These are phyloP conservation scores for Thielaviopsis ethacetica DNA, from an alignment of 2,329 filamentous ascomycete species.

Conservation along the genomic window DNA sequence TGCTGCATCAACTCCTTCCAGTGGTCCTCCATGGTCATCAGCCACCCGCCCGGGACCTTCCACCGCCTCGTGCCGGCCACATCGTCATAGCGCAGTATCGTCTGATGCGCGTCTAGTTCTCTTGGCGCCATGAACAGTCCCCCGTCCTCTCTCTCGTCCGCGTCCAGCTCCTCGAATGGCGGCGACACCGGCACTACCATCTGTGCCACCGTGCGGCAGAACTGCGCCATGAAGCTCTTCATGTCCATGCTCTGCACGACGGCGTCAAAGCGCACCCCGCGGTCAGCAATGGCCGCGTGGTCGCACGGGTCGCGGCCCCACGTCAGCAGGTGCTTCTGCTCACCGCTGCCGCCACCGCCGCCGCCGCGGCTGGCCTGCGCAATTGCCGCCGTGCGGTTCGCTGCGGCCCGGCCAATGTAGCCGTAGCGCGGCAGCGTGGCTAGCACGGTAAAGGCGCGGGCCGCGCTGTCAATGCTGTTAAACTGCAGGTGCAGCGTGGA, in stretches of 20 bases:
- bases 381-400: neutral
- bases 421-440: neutral
- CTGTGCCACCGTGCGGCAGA: neutral
- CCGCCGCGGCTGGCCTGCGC: neutral
- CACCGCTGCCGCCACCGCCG: too few relatives aligned
- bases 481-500: slow-evolving; percentile 1
- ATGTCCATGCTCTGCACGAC: neutral
- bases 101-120: neutral
- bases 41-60: neutral
- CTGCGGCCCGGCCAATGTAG: neutral
- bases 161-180: neutral
- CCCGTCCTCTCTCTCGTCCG: neutral
- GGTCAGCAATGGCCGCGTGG: neutral
- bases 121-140: neutral
- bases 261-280: neutral
- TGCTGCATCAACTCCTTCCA: slow-evolving; percentile 2
- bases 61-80: neutral
- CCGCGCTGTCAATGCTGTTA: neutral
- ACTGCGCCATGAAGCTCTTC: neutral
- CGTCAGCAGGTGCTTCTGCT: neutral
- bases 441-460: neutral
- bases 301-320: slow-evolving; percentile 6
- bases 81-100: neutral
- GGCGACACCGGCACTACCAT: neutral
- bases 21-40: neutral